These are phyloP conservation scores for Fallopia convolvulus DNA, from an alignment of 148 eudicot species.

Conservation along the genomic window DNA sequence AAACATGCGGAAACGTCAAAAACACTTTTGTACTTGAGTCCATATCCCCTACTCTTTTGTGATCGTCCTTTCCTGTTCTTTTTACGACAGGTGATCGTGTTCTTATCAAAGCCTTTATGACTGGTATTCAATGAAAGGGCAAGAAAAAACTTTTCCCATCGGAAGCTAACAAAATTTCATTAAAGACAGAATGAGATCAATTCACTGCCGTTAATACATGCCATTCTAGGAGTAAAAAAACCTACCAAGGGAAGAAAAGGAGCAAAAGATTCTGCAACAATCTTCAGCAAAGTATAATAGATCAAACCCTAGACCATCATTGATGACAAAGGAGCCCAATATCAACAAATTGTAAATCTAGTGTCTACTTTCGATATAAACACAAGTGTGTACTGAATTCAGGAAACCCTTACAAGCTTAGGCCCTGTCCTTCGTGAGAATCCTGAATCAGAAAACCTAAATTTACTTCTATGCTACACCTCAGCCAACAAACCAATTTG, in stretches of 20 bases:
- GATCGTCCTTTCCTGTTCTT: no score
- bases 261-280: background rate
- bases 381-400: background rate
- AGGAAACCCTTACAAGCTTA: background rate
- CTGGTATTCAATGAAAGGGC: background rate
- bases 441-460: background rate
- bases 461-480: conserved; percentile 9
- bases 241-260: background rate
- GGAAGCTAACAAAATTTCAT: conserved; percentile 1
- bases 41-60: no score
- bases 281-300: background rate
- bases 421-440: background rate
- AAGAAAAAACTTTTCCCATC: background rate
- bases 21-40: no score
- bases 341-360: background rate
- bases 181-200: background rate
- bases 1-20: no score
- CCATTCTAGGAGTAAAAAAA: background rate
- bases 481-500: background rate
- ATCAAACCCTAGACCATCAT: conserved; percentile 1
- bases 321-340: background rate
- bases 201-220: background rate
- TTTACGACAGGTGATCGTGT: no score
- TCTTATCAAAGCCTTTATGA: no score
- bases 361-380: background rate